phyloP scores from a whole-genome alignment of 768 basidiomycete genomes.

The Mycena sanguinolenta region DNA sequence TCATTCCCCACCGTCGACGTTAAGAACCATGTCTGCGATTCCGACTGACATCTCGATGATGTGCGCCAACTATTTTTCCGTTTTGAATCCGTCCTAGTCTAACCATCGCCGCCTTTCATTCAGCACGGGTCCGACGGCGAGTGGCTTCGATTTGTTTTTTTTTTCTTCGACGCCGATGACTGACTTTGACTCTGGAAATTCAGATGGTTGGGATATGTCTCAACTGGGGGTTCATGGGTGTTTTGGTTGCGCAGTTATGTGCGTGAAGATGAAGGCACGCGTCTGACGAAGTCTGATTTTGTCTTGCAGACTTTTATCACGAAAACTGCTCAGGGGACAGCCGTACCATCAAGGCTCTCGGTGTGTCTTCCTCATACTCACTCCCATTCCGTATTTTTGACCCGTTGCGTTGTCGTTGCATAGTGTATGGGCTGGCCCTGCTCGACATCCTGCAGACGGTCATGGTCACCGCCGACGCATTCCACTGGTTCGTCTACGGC shows the following conservation, averaged over 20 bases:
- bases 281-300: background rate
- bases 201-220: constrained; percentile 28
- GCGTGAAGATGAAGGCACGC: background rate
- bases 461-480: constrained; percentile 38
- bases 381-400: background rate
- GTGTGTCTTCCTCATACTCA: background rate
- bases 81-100: background rate
- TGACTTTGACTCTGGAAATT: background rate
- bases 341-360: constrained; percentile 17
- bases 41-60: constrained; percentile 22
- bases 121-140: constrained; percentile 26
- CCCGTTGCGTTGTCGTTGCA: background rate
- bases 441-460: constrained; percentile 36
- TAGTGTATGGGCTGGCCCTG: constrained; percentile 40
- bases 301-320: constrained; percentile 14
- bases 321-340: constrained; percentile 17
- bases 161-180: too few relatives aligned
- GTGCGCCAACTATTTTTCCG: background rate
- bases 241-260: constrained; percentile 19
- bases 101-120: background rate
- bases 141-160: background rate
- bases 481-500: constrained; percentile 42
- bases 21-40: constrained; percentile 14
- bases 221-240: constrained; percentile 31
- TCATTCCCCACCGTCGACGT: too few relatives aligned